Evolutionary conservation across 768 basidiomycete genomes (phyloP), one percentile per base, ranked within the genome.

Genomic region (Russula sp.): DNA sequence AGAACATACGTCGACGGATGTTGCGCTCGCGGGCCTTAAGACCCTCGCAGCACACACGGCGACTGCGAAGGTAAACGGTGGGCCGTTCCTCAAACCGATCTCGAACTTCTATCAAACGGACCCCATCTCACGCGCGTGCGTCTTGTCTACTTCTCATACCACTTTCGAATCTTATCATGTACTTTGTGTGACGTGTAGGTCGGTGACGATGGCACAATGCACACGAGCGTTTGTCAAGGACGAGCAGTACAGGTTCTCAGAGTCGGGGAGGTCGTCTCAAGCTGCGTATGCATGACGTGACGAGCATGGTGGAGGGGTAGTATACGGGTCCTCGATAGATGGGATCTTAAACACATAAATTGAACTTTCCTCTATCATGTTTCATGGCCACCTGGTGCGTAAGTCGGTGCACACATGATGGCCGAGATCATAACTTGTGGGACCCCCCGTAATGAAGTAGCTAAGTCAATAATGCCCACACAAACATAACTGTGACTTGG

Each of bases 151-250:
- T 29, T 55, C 6, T n/a, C 32, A 22, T 35, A 7, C 49, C 43
- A 7, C 35, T 35, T 52, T 11, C 41, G 20, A 59, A 59, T 47
- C 57, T 68, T 8, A 25, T n/a, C 48, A 39, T 53, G 47, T 25
- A 7, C 25, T 35, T 53, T 45, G 52, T 29, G 29, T 43, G 25
- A 48, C 47, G 57, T 8, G 18, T 67, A 92, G 89, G 48, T 93
- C 91, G n/a, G 88, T 92, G 39, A 95, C 94, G 39, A 97, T 97
- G 94, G 94, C 93, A 1, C 89, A 93, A 67, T 96, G 93, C 72
- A 90, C 89, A 14, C 85, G 88, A 50, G 81, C 93, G 20, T 96
- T 95, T 70, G 87, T 88, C 64, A 86, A 86, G 71, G 85, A 83
- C 36, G 85, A 88, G 76, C 77, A 82, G 68, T 79, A 82, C 68